A percentile compares a stretch with the other conserved stretches of the same genome.
These are phyloP conservation scores for Orbilia blumenaviensis DNA, from an alignment of 2,329 filamentous ascomycete species.

Conservation along the genomic window DNA sequence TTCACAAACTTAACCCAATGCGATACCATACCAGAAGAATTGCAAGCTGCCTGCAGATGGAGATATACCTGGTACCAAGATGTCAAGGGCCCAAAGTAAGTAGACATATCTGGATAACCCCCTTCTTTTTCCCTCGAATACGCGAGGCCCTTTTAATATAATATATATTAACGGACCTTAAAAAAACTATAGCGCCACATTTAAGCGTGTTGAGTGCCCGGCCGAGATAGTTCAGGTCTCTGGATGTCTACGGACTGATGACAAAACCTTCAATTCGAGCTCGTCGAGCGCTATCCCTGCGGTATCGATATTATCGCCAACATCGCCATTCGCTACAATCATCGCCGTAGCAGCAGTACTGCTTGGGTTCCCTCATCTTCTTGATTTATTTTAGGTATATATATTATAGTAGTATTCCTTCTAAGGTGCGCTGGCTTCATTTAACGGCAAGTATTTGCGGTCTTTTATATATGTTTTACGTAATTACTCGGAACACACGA, in stretches of 20 bases:
- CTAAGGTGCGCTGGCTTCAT: too few relatives aligned
- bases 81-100: conserved; percentile 50
- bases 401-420: too few relatives aligned
- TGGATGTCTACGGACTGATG: conserved; percentile 34
- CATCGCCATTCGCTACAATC: conserved; percentile 24
- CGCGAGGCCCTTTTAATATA: neutral
- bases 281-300: neutral
- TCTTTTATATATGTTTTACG: too few relatives aligned
- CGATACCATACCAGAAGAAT: conserved; percentile 19
- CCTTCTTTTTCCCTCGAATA: neutral
- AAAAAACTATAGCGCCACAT: conserved; percentile 26
- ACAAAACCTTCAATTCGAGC: conserved; percentile 28
- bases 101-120: too few relatives aligned
- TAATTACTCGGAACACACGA: too few relatives aligned
- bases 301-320: neutral
- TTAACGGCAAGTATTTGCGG: conserved; percentile 1
- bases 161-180: neutral
- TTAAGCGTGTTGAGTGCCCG: conserved; percentile 39
- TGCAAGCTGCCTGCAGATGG: conserved; percentile 41
- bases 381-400: conserved; percentile 27
- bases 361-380: conserved; percentile 23
- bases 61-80: conserved; percentile 50
- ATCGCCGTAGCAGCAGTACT: conserved; percentile 15
- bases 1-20: conserved; percentile 42
- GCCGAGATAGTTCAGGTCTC: conserved; percentile 37